Conservation (phyloP, 108 stramenopile genomes). For the Cyclotella choctawhatcheeana region DNA sequence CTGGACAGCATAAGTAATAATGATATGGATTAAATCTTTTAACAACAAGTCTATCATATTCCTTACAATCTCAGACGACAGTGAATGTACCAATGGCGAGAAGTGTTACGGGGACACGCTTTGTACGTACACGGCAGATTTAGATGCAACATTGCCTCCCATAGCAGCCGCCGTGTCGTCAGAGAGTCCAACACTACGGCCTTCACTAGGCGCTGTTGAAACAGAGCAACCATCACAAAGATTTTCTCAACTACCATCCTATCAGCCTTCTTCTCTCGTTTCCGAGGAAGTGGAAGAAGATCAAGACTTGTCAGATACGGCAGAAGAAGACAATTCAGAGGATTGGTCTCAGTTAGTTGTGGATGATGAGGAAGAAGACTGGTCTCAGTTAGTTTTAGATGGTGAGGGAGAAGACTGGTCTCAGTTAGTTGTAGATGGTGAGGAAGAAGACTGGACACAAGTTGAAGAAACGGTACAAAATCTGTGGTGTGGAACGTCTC, state of each 20-base stretch:
- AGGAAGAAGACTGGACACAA: conserved; percentile 2
- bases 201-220: background rate
- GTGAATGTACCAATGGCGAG: background rate
- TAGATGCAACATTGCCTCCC: background rate
- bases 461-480: conserved; percentile 10
- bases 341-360: background rate
- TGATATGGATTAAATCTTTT: too few relatives aligned
- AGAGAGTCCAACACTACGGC: conserved; percentile 1
- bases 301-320: conserved; percentile 1
- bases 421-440: background rate
- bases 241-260: too few relatives aligned
- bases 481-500: conserved; percentile 8
- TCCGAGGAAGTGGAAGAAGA: background rate
- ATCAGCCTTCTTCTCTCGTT: background rate
- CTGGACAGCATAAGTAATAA: too few relatives aligned
- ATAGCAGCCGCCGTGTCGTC: background rate
- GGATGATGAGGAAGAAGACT: conserved; percentile 12
- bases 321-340: background rate
- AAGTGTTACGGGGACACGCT: background rate
- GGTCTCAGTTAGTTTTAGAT: background rate
- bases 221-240: too few relatives aligned
- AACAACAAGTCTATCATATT: background rate
- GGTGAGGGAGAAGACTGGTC: conserved; percentile 9
- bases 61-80: background rate
- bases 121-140: conserved; percentile 2